phyloP scores from a whole-genome alignment of 1,284 basidiomycete genomes.

The Fistulina hepatica region DNA sequence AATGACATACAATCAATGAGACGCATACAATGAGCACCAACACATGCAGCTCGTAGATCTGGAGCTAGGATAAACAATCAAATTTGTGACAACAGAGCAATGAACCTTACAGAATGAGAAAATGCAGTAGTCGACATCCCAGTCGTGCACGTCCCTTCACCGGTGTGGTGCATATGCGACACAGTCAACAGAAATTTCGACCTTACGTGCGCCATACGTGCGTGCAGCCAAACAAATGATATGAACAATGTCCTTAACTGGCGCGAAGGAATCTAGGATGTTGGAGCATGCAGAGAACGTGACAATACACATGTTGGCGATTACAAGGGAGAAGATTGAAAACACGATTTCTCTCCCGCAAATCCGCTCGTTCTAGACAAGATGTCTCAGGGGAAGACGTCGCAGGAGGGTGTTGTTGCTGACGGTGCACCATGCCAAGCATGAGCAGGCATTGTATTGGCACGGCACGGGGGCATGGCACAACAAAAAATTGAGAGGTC shows the following conservation, averaged over 20 bases:
- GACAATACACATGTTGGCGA: slow-evolving; percentile 55
- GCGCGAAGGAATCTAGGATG: slow-evolving; percentile 56
- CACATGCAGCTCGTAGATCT: slow-evolving; percentile 70
- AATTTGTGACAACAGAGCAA: slow-evolving; percentile 9
- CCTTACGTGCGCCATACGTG: slow-evolving; percentile 42
- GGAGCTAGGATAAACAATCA: slow-evolving; percentile 1
- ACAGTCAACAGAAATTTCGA: slow-evolving; percentile 63
- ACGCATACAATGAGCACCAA: slow-evolving; percentile 44
- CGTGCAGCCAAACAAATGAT: slow-evolving; percentile 40
- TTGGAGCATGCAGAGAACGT: slow-evolving; percentile 73
- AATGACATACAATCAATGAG: slow-evolving; percentile 59
- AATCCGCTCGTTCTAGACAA: too few species aligned
- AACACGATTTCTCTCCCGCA: too few species aligned
- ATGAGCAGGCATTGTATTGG: too few species aligned
- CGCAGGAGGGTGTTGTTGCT: too few species aligned
- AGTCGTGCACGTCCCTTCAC: slow-evolving; percentile 54
- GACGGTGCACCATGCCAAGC: too few species aligned
- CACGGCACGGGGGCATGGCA: too few species aligned
- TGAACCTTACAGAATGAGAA: slow-evolving; percentile 70
- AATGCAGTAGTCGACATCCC: slow-evolving; percentile 67
- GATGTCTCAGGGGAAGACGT: too few species aligned
- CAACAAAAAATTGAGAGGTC: too few species aligned
- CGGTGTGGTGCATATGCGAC: slow-evolving; percentile 74
- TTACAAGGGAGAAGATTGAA: slow-evolving; percentile 54
- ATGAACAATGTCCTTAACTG: slow-evolving; percentile 44